Evolutionary conservation across 179 eudicot genomes (phyloP), one percentile per base, ranked within the genome.

Genomic region (Heliamphora pulchella): DNA sequence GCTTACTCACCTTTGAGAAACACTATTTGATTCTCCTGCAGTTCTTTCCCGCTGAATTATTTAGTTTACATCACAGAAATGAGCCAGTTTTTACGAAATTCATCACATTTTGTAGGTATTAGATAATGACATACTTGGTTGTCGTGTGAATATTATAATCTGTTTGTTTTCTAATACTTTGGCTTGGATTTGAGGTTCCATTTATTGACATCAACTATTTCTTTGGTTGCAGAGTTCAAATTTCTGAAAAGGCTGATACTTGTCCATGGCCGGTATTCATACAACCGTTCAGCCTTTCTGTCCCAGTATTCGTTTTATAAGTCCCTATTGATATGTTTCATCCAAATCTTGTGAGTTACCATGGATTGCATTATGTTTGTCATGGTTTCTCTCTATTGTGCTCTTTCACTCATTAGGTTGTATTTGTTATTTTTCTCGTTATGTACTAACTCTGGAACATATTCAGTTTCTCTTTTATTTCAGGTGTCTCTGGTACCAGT

Each of bases 401-500:
- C 71, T 0, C 62, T 44, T n/a, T n/a, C 13, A 3, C 53, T 58
- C 69, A 15, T 5, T 9, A 31, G 31, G 31, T 31, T 31, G 31
- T 31, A 0, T 31, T 31, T 31, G 31, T 31, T 31, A 31, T 31
- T 31, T 20, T 57, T 62, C 51, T 71, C 67, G 71, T 59, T 57
- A 64, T 61, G 10, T 79, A 80, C 90, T 93, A 84, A 90, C 89
- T 39, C 41, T 63, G 43, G 78, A 79, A 77, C 74, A 75, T 78
- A 74, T 88, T 84, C 91, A 96, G 99, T 83, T 96, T 92, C 86
- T 94, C 99, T 78, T 91, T 96, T 80, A 86, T 96, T 86, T 96
- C 99, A 91, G 99, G 99, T 71, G 96, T 96, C 78, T 91, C 99
- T 71, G 99, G 99, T 71, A 94, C 97, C 82, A 96, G 99, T 82